These are phyloP conservation scores for Podospora anserina DNA, from an alignment of 495 filamentous ascomycete genomes.

Conservation along the genomic window DNA sequence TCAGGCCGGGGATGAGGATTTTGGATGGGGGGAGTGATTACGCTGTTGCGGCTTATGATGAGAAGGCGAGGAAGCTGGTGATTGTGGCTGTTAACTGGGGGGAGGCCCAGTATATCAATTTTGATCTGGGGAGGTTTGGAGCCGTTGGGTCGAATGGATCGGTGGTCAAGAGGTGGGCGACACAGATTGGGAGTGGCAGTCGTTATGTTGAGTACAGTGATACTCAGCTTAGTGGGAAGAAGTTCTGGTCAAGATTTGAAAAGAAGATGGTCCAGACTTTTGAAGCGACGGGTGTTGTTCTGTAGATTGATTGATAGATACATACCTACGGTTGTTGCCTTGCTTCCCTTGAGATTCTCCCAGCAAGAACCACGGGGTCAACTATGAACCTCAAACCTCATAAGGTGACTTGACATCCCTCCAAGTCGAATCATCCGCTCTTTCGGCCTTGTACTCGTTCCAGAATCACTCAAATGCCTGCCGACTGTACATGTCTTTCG, in stretches of 20 bases:
- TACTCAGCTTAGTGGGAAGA: constrained; percentile 28
- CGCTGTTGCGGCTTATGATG: constrained; percentile 37
- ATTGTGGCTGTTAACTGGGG: constrained; percentile 41
- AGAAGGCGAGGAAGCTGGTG: constrained; percentile 29
- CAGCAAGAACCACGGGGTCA: too few species aligned
- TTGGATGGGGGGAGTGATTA: constrained; percentile 35
- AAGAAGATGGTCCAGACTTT: constrained; percentile 32
- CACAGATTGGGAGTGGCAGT: constrained; percentile 32
- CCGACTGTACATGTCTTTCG: not conserved
- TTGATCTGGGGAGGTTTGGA: constrained; percentile 34
- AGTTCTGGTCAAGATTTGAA: constrained; percentile 33
- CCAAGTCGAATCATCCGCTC: not conserved
- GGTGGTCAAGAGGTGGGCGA: constrained; percentile 35
- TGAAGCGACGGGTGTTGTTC: constrained; percentile 26
- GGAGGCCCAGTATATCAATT: constrained; percentile 35
- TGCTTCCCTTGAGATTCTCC: too few species aligned
- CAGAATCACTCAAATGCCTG: not conserved
- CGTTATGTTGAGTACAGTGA: constrained; percentile 32
- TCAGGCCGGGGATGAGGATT: constrained; percentile 36
- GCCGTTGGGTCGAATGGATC: constrained; percentile 28
- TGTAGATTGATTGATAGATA: too few species aligned
- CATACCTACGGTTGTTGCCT: too few species aligned
- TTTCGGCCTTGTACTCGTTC: not conserved
- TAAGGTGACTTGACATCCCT: not conserved
- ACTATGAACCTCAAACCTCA: not conserved